Base-by-base conservation (phyloP, 148 eudicot genomes). In the Bassia scoparia region DNA sequence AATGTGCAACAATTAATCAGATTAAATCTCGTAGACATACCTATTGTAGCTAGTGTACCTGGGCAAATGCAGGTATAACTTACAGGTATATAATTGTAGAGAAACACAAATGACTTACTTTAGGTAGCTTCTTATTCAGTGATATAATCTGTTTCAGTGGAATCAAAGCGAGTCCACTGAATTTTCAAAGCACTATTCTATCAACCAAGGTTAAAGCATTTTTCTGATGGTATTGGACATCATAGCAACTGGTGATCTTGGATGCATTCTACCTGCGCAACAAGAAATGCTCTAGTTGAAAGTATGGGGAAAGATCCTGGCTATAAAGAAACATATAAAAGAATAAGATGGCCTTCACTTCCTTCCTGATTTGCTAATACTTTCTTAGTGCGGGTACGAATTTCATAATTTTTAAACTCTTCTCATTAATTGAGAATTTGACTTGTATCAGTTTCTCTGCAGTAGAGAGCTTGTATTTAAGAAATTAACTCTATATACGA, bases 261-360 rank as follows among this genome's bases (percentile, higher is more conserved):
- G 99, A 96, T 77, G 96, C 97, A 61, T 96, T 76, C 90, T 96
- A 64, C 99, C 99, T 17, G 99, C 97, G 97, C 97, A 31, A 92
- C 97, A 0, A 89, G 99, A 48, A 97, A 92, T 81, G 97, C 99
- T 73, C 99, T 96, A 70, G 97, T 92, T 75, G 97, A 96, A 83
- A 97, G 92, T 78, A 89, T 96, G 23, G 92, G 99, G 99, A 90
- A 74, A 80, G 99, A 96, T 84, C 91, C 97, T 67, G n/a, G 96
- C 99, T 60, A 92, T 96, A 79, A 89, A 77, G 89, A 84, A 74
- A 92, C 97, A 5, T 90, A 80, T 85, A 85, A 61, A 81, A 86
- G 97, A 81, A 96, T n/a, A 86, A 71, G 85, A 89, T 29, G 99
- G 99, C 84, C 96, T 96, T 62, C 97, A 88, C 79, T 96, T 87